phyloP scores from a whole-genome alignment of 768 basidiomycete species.

The Trametes maxima region DNA sequence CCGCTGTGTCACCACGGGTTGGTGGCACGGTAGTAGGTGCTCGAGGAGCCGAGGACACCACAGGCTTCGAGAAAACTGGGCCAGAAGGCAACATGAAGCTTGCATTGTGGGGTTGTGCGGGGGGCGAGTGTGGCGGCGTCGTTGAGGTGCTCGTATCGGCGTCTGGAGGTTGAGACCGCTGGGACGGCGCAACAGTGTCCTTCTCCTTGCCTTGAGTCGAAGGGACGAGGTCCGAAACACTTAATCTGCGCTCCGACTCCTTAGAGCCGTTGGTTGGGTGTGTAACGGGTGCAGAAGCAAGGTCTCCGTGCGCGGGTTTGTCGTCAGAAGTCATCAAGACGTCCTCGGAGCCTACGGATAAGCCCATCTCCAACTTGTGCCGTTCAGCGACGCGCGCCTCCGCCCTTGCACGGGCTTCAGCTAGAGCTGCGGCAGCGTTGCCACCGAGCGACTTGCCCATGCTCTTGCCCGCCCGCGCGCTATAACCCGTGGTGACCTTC shows the following conservation, averaged over 20 bases:
- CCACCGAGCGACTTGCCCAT: conserved; percentile 66
- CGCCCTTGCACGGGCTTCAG: conserved; percentile 65
- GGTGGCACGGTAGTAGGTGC: conserved; percentile 30
- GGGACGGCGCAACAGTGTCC: neutral
- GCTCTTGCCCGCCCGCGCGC: conserved; percentile 58
- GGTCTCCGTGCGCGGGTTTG: neutral
- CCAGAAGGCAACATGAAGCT: conserved; percentile 33
- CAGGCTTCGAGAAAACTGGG: conserved; percentile 63
- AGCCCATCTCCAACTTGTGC: conserved; percentile 46
- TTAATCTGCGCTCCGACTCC: conserved; percentile 43
- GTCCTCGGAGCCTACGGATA: conserved; percentile 4
- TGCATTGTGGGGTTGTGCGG: conserved; percentile 24
- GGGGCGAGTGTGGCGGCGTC: conserved; percentile 62
- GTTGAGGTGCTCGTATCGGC: conserved; percentile 45
- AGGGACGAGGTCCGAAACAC: conserved; percentile 58
- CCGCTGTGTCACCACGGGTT: conserved; percentile 8
- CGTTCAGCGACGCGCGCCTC: conserved; percentile 72
- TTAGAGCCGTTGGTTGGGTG: neutral
- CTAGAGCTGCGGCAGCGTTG: conserved; percentile 58
- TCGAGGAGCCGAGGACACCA: conserved; percentile 37
- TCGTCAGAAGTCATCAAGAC: conserved; percentile 13
- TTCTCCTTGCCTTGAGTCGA: conserved; percentile 31
- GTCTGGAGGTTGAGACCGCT: neutral
- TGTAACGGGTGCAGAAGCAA: neutral
- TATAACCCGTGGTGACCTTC: conserved; percentile 69